phyloP scores from a whole-genome alignment of 305 asterid genomes.

The Fraxinus albicans region DNA sequence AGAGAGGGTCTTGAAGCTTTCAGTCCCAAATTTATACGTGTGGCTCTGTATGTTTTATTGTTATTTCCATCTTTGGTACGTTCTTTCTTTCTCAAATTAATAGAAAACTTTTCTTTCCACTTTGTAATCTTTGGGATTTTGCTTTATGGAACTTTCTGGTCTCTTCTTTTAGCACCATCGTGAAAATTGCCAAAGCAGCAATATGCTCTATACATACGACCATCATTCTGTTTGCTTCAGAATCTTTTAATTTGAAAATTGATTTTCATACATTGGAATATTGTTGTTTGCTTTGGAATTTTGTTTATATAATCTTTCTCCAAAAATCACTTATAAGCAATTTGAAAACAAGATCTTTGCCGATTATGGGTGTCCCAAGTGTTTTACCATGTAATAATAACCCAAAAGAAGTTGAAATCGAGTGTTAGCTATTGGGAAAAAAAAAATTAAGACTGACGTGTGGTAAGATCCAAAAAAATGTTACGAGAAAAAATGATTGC shows the following conservation, averaged over 20 bases:
- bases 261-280: not conserved
- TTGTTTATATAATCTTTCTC: constrained; percentile 10
- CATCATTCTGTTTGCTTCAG: constrained; percentile 10
- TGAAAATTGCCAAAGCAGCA: constrained; percentile 16
- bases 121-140: constrained; percentile 7
- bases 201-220: constrained; percentile 8
- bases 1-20: constrained; percentile 97
- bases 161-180: not conserved
- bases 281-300: constrained; percentile 16
- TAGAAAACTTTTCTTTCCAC: constrained; percentile 1
- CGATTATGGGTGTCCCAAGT: not conserved
- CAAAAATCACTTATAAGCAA: not conserved
- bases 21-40: constrained; percentile 94
- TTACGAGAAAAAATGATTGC: not conserved
- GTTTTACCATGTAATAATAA: not conserved
- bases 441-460: not conserved
- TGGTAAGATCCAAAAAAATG: not conserved
- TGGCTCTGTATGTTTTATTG: constrained; percentile 99
- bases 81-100: constrained; percentile 27
- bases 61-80: constrained; percentile 95
- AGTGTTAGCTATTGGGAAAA: not conserved
- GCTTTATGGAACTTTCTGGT: not conserved
- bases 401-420: constrained; percentile 1
- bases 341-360: not conserved
- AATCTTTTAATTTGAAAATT: not conserved